These are phyloP conservation scores for Gleditsia sinensis DNA, from an alignment of 306 rosid genomes.

Conservation along the genomic window DNA sequence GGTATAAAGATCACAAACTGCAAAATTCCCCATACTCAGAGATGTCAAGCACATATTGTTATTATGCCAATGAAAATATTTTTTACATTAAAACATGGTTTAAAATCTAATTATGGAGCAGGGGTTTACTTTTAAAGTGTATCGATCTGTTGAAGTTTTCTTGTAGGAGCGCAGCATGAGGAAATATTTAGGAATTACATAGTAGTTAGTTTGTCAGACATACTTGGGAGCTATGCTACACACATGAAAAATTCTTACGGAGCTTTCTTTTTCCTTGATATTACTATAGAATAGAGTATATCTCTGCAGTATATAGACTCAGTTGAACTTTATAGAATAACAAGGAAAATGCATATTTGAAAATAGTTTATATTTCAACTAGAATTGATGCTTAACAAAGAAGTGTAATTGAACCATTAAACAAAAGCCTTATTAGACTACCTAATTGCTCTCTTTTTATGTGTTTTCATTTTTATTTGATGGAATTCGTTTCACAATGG, in stretches of 20 bases:
- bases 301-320: not conserved
- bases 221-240: no score
- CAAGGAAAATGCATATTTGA: not conserved
- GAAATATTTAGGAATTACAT: no score
- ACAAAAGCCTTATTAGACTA: not conserved
- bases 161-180: no score
- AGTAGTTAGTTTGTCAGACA: no score
- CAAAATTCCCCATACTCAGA: not conserved
- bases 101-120: not conserved
- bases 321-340: not conserved
- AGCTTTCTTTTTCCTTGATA: conserved; percentile 19
- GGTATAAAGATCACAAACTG: conserved; percentile 46
- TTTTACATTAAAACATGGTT: not conserved
- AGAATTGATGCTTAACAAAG: not conserved
- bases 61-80: conserved; percentile 5
- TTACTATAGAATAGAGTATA: not conserved
- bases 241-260: no score
- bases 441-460: not conserved
- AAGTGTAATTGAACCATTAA: not conserved
- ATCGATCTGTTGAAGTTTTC: no score
- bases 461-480: not conserved
- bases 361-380: not conserved
- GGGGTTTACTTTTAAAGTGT: no score
- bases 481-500: not conserved
- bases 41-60: not conserved